Conservation (phyloP, 2,329 filamentous ascomycete species). For the Parascedosporium putredinis region DNA sequence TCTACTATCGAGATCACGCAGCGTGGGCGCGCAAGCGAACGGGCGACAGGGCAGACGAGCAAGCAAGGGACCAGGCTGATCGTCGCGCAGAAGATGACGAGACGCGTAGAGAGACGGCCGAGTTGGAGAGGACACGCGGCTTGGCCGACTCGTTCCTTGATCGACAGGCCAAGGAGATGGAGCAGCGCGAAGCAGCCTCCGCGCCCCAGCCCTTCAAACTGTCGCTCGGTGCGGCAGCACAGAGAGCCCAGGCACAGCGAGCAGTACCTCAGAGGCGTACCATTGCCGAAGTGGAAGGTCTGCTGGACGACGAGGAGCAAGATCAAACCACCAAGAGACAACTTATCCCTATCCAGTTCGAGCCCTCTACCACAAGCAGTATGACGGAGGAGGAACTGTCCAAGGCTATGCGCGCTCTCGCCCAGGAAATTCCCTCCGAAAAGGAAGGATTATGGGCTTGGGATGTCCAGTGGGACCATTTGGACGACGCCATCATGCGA, state of each 20-base stretch:
- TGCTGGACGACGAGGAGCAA: conserved; percentile 92
- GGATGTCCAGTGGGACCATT: conserved; percentile 83
- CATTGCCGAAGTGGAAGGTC: conserved; percentile 84
- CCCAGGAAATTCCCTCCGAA: conserved; percentile 80
- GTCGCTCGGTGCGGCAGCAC: conserved; percentile 79
- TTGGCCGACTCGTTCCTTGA: conserved; percentile 89
- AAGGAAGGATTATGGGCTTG: conserved; percentile 85
- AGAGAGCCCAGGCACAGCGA: conserved; percentile 52
- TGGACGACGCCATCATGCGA: conserved; percentile 70
- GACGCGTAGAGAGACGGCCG: conserved; percentile 54
- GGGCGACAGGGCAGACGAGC: conserved; percentile 62
- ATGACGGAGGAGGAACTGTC: conserved; percentile 82
- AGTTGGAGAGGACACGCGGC: conserved; percentile 68
- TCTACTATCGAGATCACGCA: conserved; percentile 81
- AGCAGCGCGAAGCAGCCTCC: conserved; percentile 30
- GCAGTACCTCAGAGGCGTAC: conserved; percentile 57
- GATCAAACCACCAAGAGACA: conserved; percentile 59
- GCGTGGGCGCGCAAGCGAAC: conserved; percentile 77
- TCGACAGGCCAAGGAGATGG: conserved; percentile 69
- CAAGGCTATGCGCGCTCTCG: conserved; percentile 70
- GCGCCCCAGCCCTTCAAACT: conserved; percentile 80
- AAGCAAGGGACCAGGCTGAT: conserved; percentile 70
- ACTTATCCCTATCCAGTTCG: conserved; percentile 74
- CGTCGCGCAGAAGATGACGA: conserved; percentile 70
- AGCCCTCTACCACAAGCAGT: conserved; percentile 53